Conservation (phyloP, 495 filamentous ascomycete genomes). For the Aspergillus saccharolyticus region DNA sequence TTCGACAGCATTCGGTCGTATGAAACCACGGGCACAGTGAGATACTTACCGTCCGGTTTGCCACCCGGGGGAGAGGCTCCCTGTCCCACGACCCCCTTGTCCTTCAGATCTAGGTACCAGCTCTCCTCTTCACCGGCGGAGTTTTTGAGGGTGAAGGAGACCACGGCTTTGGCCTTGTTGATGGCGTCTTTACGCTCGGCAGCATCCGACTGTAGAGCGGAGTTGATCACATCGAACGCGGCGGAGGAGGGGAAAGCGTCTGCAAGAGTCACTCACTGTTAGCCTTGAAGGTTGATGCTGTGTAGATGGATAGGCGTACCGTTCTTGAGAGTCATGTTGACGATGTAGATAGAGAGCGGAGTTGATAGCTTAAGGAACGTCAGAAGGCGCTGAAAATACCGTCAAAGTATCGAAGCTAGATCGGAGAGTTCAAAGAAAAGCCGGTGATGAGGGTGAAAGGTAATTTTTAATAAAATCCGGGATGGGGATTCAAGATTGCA, state of each 20-base stretch:
- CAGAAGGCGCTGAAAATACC: background rate
- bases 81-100: constrained; percentile 75
- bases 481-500: constrained; percentile 1
- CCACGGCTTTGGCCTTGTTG: constrained; percentile 79
- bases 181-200: constrained; percentile 81
- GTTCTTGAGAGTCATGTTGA: constrained; percentile 78
- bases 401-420: constrained; percentile 1
- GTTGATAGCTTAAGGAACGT: background rate
- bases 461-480: constrained; percentile 15
- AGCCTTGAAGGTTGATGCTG: background rate
- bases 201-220: constrained; percentile 61
- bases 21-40: background rate
- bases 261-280: constrained; percentile 32
- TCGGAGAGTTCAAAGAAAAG: background rate
- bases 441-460: background rate
- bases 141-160: constrained; percentile 92
- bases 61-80: constrained; percentile 60
- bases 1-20: constrained; percentile 6
- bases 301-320: constrained; percentile 42
- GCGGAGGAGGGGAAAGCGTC: constrained; percentile 85
- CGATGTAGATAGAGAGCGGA: background rate
- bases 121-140: constrained; percentile 64
- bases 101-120: constrained; percentile 96
- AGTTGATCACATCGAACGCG: constrained; percentile 85
- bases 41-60: constrained; percentile 73